Percentiles rank a stretch among this genome's conserved stretches.
These are phyloP conservation scores for Fusarium albidum DNA, from an alignment of 2,329 filamentous ascomycete genomes.

Conservation along the genomic window DNA sequence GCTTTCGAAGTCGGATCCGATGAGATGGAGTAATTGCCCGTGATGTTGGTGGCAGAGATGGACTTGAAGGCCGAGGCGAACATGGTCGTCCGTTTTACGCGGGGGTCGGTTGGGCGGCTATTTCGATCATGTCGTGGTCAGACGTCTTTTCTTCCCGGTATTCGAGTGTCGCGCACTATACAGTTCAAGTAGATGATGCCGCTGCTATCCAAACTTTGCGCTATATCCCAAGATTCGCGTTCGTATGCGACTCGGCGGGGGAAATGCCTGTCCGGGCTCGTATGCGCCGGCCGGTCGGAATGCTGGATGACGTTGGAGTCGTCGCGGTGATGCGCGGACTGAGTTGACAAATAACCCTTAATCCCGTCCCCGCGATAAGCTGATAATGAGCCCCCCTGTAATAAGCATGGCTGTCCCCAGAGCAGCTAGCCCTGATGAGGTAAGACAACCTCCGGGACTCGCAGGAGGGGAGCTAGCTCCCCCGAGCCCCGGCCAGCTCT, in stretches of 20 bases:
- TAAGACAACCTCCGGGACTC: background rate
- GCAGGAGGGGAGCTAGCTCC: background rate
- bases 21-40: constrained; percentile 86
- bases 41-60: constrained; percentile 89
- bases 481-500: background rate
- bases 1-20: constrained; percentile 78
- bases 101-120: constrained; percentile 18
- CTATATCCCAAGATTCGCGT: background rate
- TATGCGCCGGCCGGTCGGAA: constrained; percentile 14
- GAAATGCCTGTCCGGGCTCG: background rate
- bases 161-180: constrained; percentile 1
- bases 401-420: constrained; percentile 3
- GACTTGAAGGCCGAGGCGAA: constrained; percentile 95
- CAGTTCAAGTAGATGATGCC: background rate
- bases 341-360: constrained; percentile 37
- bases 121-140: constrained; percentile 40
- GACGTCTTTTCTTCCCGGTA: background rate
- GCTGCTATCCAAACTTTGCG: background rate
- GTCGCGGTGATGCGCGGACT: constrained; percentile 24
- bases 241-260: constrained; percentile 8
- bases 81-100: constrained; percentile 62
- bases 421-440: constrained; percentile 18
- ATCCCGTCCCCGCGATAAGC: constrained; percentile 24
- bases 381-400: constrained; percentile 22
- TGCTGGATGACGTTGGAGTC: constrained; percentile 28